Percentiles rank a stretch among this genome's conserved stretches.
Conservation (phyloP, 805 yeast genomes). For the Cyberlindnera maritima region DNA sequence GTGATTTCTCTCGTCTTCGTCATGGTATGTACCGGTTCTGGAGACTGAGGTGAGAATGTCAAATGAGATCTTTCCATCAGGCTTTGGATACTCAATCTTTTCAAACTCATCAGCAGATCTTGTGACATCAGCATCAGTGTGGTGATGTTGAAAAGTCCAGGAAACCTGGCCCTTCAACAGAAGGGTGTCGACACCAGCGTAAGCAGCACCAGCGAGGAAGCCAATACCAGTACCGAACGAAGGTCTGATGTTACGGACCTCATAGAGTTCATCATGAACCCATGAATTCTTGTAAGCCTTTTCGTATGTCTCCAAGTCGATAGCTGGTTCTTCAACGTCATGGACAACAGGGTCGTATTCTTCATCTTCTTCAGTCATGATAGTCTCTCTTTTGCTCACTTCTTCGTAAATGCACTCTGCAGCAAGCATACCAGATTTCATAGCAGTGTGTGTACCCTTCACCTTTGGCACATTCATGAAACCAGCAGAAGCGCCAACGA, state of each 20-base stretch:
- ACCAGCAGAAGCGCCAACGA: conserved; percentile 96
- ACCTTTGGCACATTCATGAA: conserved; percentile 96
- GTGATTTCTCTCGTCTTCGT: conserved; percentile 91
- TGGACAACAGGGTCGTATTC: conserved; percentile 40
- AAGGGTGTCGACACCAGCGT: conserved; percentile 82
- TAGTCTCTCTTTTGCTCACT: conserved; percentile 42
- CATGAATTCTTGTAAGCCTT: conserved; percentile 69
- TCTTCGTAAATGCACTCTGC: conserved; percentile 75
- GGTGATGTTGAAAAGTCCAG: conserved; percentile 75
- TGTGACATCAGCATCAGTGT: conserved; percentile 73
- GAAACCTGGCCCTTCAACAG: conserved; percentile 78
- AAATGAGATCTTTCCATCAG: conserved; percentile 90
- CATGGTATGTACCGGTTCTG: conserved; percentile 94
- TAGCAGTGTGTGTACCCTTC: conserved; percentile 97
- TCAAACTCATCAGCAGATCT: conserved; percentile 59
- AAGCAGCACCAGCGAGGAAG: conserved; percentile 73
- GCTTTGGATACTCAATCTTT: conserved; percentile 90
- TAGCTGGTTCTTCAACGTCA: conserved; percentile 38
- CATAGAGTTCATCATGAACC: conserved; percentile 80
- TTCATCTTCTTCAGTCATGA: conserved; percentile 40
- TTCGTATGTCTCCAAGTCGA: conserved; percentile 61
- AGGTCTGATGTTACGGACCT: conserved; percentile 89
- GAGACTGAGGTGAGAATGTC: conserved; percentile 94
- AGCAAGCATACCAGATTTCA: conserved; percentile 93
- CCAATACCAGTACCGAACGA: conserved; percentile 81